Evolutionary conservation across 1,139 yeast species (phyloP).

Genomic region (Pichia sp.): DNA sequence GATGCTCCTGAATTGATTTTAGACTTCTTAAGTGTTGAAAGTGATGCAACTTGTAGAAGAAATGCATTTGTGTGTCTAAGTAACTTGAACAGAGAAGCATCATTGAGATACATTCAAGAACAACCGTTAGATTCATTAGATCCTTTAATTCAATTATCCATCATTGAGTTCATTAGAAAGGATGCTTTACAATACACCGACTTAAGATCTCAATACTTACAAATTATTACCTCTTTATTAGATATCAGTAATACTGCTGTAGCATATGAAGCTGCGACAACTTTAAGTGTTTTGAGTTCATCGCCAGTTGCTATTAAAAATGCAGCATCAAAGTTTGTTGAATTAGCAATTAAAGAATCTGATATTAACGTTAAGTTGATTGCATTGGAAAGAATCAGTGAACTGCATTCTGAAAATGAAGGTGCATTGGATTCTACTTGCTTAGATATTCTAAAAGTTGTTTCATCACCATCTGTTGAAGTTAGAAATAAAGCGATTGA

Average conservation of each 20-base stretch:
- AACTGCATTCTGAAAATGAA: conserved; percentile 66
- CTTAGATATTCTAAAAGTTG: conserved; percentile 78
- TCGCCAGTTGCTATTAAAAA: conserved; percentile 61
- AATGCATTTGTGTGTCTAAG: conserved; percentile 90
- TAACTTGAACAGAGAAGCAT: conserved; percentile 76
- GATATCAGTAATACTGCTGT: conserved; percentile 72
- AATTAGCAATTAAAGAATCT: conserved; percentile 82
- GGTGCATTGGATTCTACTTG: conserved; percentile 82
- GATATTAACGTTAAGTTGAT: conserved; percentile 92
- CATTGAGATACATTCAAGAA: conserved; percentile 74
- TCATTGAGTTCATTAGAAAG: conserved; percentile 84
- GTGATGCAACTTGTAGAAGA: conserved; percentile 90
- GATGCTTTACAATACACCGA: conserved; percentile 64
- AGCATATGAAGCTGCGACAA: conserved; percentile 84
- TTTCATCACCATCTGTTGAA: conserved; percentile 82
- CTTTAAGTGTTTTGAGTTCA: conserved; percentile 67
- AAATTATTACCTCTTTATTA: conserved; percentile 64
- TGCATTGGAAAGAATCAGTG: conserved; percentile 79
- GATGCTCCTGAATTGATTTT: conserved; percentile 85
- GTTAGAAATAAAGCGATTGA: conserved; percentile 85
- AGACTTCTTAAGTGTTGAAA: conserved; percentile 70
- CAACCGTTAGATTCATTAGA: conserved; percentile 68
- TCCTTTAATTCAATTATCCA: conserved; percentile 79
- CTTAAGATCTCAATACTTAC: conserved; percentile 64
- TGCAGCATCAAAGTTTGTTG: conserved; percentile 82